Conservation (phyloP, 139 green algal species). For the Ettlia oleoabundans region DNA sequence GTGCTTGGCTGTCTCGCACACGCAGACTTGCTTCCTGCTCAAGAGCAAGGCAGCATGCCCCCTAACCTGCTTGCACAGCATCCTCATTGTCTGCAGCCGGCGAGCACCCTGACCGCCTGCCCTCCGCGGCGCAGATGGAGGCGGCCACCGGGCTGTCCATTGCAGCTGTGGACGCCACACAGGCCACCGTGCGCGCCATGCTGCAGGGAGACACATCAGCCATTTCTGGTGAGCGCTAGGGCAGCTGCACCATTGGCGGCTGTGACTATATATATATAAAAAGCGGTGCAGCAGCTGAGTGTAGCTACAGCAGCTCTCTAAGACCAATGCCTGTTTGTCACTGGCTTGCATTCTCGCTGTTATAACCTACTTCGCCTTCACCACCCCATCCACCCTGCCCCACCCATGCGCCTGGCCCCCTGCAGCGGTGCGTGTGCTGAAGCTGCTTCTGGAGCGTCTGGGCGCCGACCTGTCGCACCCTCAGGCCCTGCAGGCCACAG, state of each 20-base stretch:
- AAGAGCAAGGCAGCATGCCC: too few species aligned
- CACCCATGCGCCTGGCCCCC: neutral
- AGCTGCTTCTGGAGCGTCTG: slow-evolving; percentile 83
- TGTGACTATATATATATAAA: too few species aligned
- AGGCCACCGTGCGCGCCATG: slow-evolving; percentile 12
- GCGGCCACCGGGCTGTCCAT: slow-evolving; percentile 28
- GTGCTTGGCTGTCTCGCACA: too few species aligned
- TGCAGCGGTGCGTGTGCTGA: slow-evolving; percentile 53
- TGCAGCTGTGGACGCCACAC: slow-evolving; percentile 31
- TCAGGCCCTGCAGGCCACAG: neutral
- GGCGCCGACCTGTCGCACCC: slow-evolving; percentile 45
- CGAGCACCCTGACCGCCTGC: slow-evolving; percentile 43
- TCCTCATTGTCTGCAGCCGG: slow-evolving; percentile 18
- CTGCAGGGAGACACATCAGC: slow-evolving; percentile 41
- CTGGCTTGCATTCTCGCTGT: neutral
- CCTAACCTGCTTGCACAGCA: too few species aligned
- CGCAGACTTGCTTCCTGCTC: too few species aligned
- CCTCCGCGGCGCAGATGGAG: slow-evolving; percentile 19
- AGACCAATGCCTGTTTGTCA: neutral
- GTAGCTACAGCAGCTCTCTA: too few species aligned
- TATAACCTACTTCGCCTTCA: neutral
- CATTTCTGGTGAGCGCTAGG: slow-evolving; percentile 33
- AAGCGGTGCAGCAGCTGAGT: too few species aligned
- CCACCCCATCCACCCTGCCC: neutral
- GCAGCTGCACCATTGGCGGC: neutral